phyloP scores from a whole-genome alignment of 2,329 filamentous ascomycete species.

The Huntiella savannae region DNA sequence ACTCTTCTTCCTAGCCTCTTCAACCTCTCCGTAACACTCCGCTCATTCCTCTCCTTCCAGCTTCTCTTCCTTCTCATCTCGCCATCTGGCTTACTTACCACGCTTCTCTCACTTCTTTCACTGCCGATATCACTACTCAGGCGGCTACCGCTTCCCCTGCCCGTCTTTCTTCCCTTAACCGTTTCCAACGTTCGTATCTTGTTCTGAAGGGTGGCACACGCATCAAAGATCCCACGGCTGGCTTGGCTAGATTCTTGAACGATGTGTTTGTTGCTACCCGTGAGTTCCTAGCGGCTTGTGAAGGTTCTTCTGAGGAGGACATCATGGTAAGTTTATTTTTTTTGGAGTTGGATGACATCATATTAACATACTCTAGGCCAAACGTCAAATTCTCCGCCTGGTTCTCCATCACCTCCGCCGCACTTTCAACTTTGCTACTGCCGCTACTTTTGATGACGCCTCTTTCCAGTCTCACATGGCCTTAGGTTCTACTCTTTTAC shows the following conservation, averaged over 20 bases:
- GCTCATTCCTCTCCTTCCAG: conserved; percentile 26
- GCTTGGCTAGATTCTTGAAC: conserved; percentile 30
- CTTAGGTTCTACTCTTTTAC: conserved; percentile 20
- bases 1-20: conserved; percentile 25
- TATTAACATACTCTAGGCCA: conserved; percentile 4
- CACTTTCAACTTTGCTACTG: conserved; percentile 29
- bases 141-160: conserved; percentile 24
- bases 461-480: conserved; percentile 43
- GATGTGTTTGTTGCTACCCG: conserved; percentile 21
- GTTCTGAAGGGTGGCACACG: conserved; percentile 34
- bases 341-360: neutral
- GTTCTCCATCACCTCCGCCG: conserved; percentile 36
- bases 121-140: conserved; percentile 24
- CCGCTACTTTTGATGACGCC: conserved; percentile 37
- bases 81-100: conserved; percentile 32
- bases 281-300: conserved; percentile 21
- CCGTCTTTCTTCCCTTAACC: conserved; percentile 35
- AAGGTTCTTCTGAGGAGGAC: neutral
- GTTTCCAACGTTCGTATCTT: conserved; percentile 40
- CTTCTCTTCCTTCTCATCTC: conserved; percentile 26
- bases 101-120: conserved; percentile 24
- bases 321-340: conserved; percentile 6
- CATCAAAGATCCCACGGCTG: conserved; percentile 40
- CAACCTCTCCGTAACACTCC: conserved; percentile 40
- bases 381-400: conserved; percentile 17